Conservation (phyloP, 148 eudicot genomes). For the Persicaria maculosa region DNA sequence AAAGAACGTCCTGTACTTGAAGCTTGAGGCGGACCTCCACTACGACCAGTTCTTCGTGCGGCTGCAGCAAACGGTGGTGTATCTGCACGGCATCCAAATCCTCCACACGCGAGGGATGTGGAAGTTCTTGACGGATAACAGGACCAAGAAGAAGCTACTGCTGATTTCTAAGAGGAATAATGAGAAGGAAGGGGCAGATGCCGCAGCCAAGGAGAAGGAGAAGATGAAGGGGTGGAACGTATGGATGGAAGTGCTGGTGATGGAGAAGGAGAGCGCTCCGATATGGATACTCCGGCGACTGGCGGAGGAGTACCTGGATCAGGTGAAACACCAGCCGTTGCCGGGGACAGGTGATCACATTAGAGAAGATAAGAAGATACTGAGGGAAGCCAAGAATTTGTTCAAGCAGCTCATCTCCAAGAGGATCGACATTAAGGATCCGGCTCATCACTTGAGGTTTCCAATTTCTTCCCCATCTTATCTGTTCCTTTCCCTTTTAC, state of each 20-base stretch:
- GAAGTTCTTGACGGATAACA: conserved; percentile 9
- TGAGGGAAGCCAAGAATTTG: background rate
- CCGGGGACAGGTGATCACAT: background rate
- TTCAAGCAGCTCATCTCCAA: background rate
- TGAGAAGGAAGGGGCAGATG: background rate
- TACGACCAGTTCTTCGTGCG: conserved; percentile 10
- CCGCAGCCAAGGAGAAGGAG: no score
- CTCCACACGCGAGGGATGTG: background rate
- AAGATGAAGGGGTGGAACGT: background rate
- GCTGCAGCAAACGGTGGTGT: background rate
- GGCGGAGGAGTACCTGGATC: conserved; percentile 2
- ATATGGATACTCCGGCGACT: conserved; percentile 11
- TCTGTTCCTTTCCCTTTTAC: no score
- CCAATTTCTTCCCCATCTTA: no score
- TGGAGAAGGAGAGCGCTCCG: background rate
- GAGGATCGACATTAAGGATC: no score
- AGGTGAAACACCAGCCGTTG: conserved; percentile 1
- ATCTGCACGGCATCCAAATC: conserved; percentile 3
- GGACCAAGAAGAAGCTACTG: background rate
- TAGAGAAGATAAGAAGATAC: background rate
- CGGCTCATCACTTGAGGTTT: background rate
- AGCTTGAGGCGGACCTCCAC: conserved; percentile 9
- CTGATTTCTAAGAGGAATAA: no score
- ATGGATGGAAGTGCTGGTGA: background rate
- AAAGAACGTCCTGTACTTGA: conserved; percentile 6